Evolutionary conservation across 1,284 basidiomycete species (phyloP).

Genomic region (Phellinidium pouzarii): DNA sequence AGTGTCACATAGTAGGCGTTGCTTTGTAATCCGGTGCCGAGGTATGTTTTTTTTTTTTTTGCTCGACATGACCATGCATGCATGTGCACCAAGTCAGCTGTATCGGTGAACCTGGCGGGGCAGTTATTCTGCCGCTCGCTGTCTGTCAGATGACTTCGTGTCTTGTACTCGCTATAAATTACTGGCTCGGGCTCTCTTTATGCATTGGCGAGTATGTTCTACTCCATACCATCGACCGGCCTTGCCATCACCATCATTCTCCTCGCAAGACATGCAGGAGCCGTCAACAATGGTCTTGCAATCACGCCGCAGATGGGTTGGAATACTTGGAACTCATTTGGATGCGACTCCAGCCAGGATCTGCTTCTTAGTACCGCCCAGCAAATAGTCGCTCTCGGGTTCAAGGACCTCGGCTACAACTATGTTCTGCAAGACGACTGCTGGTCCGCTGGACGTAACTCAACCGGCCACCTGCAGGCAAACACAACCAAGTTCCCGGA

Average conservation of each 20-base stretch:
- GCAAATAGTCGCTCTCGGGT: conserved; percentile 23
- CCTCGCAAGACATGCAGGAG: conserved; percentile 7
- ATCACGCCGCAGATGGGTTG: conserved; percentile 36
- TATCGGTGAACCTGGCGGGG: background rate
- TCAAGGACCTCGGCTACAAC: conserved; percentile 16
- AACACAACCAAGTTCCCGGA: conserved; percentile 38
- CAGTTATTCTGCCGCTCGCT: background rate
- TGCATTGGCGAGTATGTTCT: background rate
- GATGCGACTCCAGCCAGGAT: conserved; percentile 30
- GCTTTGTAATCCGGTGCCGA: too few relatives aligned
- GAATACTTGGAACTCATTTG: conserved; percentile 34
- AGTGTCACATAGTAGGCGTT: too few relatives aligned
- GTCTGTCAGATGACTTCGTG: background rate
- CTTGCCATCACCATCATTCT: background rate
- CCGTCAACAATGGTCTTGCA: conserved; percentile 31
- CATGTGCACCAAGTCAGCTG: too few relatives aligned
- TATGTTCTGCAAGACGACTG: conserved; percentile 30
- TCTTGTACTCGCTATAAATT: background rate
- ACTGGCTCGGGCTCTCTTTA: background rate
- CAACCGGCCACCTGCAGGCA: conserved; percentile 24
- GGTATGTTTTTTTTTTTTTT: too few relatives aligned
- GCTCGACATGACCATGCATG: too few relatives aligned
- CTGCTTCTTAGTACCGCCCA: conserved; percentile 29
- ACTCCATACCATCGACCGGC: background rate
- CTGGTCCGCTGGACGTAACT: conserved; percentile 30